phyloP scores from a whole-genome alignment of 208 protist genomes.

The Trypanosoma mega region DNA sequence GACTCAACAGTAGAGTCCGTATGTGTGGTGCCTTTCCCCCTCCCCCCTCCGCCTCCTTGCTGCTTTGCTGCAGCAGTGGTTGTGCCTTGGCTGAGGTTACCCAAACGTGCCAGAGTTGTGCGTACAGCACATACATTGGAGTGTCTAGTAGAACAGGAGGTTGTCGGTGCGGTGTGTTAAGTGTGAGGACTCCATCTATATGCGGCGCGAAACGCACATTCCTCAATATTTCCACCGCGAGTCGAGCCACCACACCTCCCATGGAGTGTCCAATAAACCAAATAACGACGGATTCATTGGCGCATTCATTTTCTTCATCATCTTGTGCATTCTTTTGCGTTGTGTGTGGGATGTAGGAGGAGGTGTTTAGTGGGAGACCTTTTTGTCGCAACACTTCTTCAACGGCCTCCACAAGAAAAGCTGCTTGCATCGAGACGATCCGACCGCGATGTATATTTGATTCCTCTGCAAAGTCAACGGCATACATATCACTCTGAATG shows the following conservation, averaged over 20 bases:
- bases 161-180: slow-evolving; percentile 47
- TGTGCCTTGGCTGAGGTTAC: background rate
- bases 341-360: background rate
- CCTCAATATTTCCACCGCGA: slow-evolving; percentile 29
- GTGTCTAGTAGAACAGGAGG: slow-evolving; percentile 47
- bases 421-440: slow-evolving; percentile 39
- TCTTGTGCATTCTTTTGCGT: background rate
- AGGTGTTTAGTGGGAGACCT: background rate
- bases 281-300: slow-evolving; percentile 5
- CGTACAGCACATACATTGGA: slow-evolving; percentile 40
- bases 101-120: slow-evolving; percentile 8
- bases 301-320: background rate
- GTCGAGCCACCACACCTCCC: slow-evolving; percentile 46
- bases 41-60: background rate
- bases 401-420: slow-evolving; percentile 42
- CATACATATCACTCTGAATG: no score
- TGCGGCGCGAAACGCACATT: background rate
- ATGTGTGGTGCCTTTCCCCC: background rate
- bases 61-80: background rate
- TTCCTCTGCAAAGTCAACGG: slow-evolving; percentile 45
- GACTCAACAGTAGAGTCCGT: slow-evolving; percentile 10
- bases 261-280: slow-evolving; percentile 66
- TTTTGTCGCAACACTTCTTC: slow-evolving; percentile 11
- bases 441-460: slow-evolving; percentile 52
- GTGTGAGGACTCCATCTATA: slow-evolving; percentile 39